Evolutionary conservation across 306 rosid genomes (phyloP).

Genomic region (Cucurbita moschata): DNA sequence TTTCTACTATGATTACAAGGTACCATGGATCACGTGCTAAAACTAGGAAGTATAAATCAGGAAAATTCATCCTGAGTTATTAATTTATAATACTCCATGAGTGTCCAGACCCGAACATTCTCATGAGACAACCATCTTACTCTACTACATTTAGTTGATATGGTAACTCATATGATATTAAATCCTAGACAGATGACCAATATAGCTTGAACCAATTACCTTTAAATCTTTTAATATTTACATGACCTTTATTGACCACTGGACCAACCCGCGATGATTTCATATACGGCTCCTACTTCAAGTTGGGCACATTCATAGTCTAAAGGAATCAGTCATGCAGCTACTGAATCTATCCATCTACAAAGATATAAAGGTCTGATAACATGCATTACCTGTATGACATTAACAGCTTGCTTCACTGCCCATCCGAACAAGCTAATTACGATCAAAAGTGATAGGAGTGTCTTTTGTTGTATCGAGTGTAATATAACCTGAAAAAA

Average conservation of each 20-base stretch:
- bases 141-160: not conserved
- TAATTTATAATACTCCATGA: too few relatives aligned
- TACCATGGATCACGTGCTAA: not conserved
- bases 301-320: not conserved
- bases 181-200: not conserved
- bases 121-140: not conserved
- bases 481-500: constrained; percentile 49
- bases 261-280: not conserved
- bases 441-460: constrained; percentile 38
- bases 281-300: not conserved
- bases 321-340: not conserved
- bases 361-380: not conserved
- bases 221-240: not conserved
- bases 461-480: constrained; percentile 29
- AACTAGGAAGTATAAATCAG: not conserved
- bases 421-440: constrained; percentile 80
- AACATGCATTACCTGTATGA: constrained; percentile 54
- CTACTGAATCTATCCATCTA: not conserved
- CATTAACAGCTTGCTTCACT: constrained; percentile 68
- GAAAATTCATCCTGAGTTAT: not conserved
- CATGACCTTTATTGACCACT: not conserved
- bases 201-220: too few relatives aligned
- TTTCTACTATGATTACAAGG: not conserved
- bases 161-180: too few relatives aligned
- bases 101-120: not conserved